Conservation (phyloP, 1,284 basidiomycete species). For the Erythrobasidium hasegawianum region DNA sequence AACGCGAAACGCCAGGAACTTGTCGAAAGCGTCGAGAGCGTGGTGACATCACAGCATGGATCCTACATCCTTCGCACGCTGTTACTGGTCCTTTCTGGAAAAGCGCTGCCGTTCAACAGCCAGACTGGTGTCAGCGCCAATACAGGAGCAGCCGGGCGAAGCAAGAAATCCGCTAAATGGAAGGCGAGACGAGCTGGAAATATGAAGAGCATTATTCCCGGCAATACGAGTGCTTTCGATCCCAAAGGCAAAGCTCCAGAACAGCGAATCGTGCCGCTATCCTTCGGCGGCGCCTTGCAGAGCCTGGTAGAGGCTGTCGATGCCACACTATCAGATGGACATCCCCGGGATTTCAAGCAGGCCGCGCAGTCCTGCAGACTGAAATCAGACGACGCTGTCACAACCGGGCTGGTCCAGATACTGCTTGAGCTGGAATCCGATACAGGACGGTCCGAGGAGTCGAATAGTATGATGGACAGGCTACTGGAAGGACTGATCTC, state of each 20-base stretch:
- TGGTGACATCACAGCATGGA: conserved; percentile 56
- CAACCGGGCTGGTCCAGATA: conserved; percentile 55
- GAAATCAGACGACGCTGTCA: conserved; percentile 21
- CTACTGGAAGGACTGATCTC: conserved; percentile 74
- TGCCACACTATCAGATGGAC: conserved; percentile 11
- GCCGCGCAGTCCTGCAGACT: conserved; percentile 13
- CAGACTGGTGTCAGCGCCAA: conserved; percentile 21
- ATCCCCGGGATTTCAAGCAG: not conserved
- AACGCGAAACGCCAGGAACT: conserved; percentile 15
- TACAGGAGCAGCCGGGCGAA: conserved; percentile 50
- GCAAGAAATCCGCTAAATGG: conserved; percentile 65
- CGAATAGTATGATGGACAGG: conserved; percentile 74
- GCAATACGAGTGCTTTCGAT: conserved; percentile 44
- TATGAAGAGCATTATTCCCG: conserved; percentile 21
- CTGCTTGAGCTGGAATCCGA: conserved; percentile 72
- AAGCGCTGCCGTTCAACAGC: conserved; percentile 52
- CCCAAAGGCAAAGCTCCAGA: conserved; percentile 46
- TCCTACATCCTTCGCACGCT: conserved; percentile 80
- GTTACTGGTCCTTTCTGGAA: conserved; percentile 63
- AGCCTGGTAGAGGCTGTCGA: conserved; percentile 58
- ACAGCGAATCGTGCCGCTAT: conserved; percentile 53
- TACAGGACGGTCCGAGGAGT: conserved; percentile 57
- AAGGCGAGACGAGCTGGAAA: conserved; percentile 31
- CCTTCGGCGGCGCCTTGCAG: conserved; percentile 57
- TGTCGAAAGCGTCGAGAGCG: conserved; percentile 1